Percentiles rank a stretch among this genome's conserved stretches.
Conservation (phyloP, 371 early-diverging fungal species). For the Mortierella sp. region DNA sequence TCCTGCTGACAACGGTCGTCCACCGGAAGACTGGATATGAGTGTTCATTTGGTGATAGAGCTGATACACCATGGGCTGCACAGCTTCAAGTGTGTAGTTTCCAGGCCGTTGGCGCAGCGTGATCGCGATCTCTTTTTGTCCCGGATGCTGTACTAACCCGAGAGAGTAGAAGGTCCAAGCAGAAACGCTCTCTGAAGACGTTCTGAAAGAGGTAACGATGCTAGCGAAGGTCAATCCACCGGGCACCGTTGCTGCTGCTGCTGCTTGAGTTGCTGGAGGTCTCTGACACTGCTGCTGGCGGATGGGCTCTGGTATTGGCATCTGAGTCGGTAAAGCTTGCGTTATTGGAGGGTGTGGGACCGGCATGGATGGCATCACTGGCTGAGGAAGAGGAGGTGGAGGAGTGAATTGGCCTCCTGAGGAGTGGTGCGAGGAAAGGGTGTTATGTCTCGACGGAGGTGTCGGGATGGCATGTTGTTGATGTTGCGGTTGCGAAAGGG, state of each 20-base stretch:
- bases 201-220: conserved; percentile 41
- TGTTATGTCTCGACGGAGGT: conserved; percentile 24
- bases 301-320: conserved; percentile 24
- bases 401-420: conserved; percentile 12
- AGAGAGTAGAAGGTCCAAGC: conserved; percentile 52
- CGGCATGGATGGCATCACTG: not conserved
- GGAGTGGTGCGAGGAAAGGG: conserved; percentile 23
- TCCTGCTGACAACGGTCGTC: conserved; percentile 36
- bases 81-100: conserved; percentile 26
- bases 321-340: conserved; percentile 2
- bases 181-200: conserved; percentile 38
- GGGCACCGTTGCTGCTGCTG: conserved; percentile 6
- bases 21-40: conserved; percentile 22
- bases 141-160: conserved; percentile 23
- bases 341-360: not conserved
- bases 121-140: conserved; percentile 51
- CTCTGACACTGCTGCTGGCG: conserved; percentile 13
- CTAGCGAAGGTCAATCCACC: conserved; percentile 44
- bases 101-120: conserved; percentile 44
- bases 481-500: conserved; percentile 11
- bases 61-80: conserved; percentile 43
- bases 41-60: conserved; percentile 40
- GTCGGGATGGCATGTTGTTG: conserved; percentile 17
- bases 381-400: conserved; percentile 10
- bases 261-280: not conserved